Base-by-base conservation (phyloP, 2,329 filamentous ascomycete species). In the Talaromyces sp. region DNA sequence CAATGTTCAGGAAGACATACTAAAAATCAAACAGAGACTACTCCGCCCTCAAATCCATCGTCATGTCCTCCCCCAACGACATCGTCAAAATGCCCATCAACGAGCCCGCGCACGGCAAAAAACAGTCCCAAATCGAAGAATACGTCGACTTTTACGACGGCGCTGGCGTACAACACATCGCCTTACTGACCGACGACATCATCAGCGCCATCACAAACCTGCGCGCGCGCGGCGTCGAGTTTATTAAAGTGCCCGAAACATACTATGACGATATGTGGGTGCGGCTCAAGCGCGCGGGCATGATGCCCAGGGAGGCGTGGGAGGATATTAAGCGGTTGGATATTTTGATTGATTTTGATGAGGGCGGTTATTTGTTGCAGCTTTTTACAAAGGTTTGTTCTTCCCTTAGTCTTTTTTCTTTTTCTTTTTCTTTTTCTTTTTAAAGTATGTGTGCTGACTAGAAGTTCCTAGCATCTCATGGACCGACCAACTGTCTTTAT, bases 31-130 rank as follows among this genome's bases (percentile, higher is more conserved):
- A 61, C 26, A 69, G 75, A 66, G 92, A 96, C 72, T 97, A 91
- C 83, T 92, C 88, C 0, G 92, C 93, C 10, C 82, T 97, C 54
- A 91, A 88, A 77, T 90, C 86, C 70, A 87, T 97, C 69, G 93
- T 97, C 71, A 96, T 97, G 92, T 85, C 89, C 48, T 91, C 88
- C 4, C 86, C 87, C 62, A 91, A 92, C 79, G 89, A 93, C 61
- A 75, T 89, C 4, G 91, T 97, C 76, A 97, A 97, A 80, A 97
- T 97, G 92, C 93, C 93, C 69, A 96, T 97, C 83, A 97, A 97
- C 80, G 92, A 97, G 79, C 93, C 93, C 1, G 93, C 93, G 0
- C 80, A 85, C 1, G 93, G 92, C 61, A 94, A 94, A 80, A 93
- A 91, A 77, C 90, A 91, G 75, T 91, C 87, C 11, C 93, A 97